Evolutionary conservation across 306 rosid genomes (phyloP), one percentile per base, ranked within the genome.

Genomic region (Fragaria iinumae): DNA sequence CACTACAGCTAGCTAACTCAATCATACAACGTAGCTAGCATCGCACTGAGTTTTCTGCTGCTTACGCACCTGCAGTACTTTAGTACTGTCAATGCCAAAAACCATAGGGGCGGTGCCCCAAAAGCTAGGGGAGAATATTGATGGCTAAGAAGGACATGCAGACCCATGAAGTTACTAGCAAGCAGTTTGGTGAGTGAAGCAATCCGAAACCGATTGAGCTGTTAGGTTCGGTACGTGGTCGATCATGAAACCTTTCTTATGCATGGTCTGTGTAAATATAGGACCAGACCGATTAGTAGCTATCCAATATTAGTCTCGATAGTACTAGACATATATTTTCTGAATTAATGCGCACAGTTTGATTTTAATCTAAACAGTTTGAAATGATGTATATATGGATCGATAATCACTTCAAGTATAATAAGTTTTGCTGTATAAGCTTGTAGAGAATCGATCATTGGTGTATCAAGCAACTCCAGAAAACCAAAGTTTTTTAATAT

Each of bases 71-170:
- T 3, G 2, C 12, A 55, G 64, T 11, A 23, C 6, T 53, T 7
- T 18, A 1, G 60, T 7, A 53, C 60, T 18, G 25, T 20, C 25
- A 20, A 18, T 53, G 60, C 25, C 18, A 23, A 7, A 48, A 48
- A 17, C 5, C 11, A 29, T 20, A 18, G 47, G 75, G 75, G 75
- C 75, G 75, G 64, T 72, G 76, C 76, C 66, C 76, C 50, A 38
- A 36, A 55, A 2, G 48, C n/a, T 39, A 53, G 49, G 76, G 36
- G 11, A 36, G 39, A 4, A 72, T 36, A 52, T 72, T 53, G 49
- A 72, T 14, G 14, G 7, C 56, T 18, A 69, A 6, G 55, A 16
- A 5, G n/a, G 23, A 13, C 18, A 14, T 3, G 3, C 48, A 34
- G 45, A 67, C 14, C 50, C 71, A 38, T 8, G 70, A 6, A 39